Evolutionary conservation across 2,329 filamentous ascomycete species (phyloP).

Genomic region (Colletotrichum gigasporum): DNA sequence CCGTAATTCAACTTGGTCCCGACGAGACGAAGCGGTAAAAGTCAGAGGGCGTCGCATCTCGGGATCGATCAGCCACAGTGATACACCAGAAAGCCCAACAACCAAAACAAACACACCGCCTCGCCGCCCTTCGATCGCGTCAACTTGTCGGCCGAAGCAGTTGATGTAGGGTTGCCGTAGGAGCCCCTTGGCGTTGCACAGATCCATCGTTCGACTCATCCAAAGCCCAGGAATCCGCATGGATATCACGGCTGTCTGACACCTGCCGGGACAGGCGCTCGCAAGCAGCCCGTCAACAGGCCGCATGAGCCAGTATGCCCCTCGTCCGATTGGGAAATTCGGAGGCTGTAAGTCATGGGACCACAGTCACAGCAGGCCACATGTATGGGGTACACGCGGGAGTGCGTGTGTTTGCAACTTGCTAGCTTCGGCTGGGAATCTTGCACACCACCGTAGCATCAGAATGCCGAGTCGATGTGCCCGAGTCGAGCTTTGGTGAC

Average conservation of each 20-base stretch:
- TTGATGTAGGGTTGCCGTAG: neutral
- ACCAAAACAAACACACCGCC: neutral
- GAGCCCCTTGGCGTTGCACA: conserved; percentile 1
- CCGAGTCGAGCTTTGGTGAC: neutral
- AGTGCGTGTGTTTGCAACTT: too few species aligned
- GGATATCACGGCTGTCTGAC: conserved; percentile 4
- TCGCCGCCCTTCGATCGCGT: neutral
- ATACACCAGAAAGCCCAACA: neutral
- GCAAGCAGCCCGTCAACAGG: neutral
- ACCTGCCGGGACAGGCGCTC: conserved; percentile 1
- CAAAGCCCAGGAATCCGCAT: neutral
- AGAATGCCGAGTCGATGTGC: neutral
- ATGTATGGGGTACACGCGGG: neutral
- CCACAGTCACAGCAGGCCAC: conserved; percentile 1
- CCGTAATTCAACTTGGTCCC: neutral
- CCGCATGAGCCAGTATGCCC: neutral
- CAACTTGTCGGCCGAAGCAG: neutral
- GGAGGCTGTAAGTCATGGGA: neutral
- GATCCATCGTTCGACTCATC: neutral
- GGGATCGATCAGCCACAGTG: neutral
- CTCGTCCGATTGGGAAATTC: conserved; percentile 6
- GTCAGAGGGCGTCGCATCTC: neutral
- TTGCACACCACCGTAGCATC: neutral
- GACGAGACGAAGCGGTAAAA: neutral
- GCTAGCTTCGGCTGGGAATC: neutral